Evolutionary conservation across 2,329 filamentous ascomycete species (phyloP), one percentile per base, ranked within the genome.

Genomic region (Geosmithia flava): DNA sequence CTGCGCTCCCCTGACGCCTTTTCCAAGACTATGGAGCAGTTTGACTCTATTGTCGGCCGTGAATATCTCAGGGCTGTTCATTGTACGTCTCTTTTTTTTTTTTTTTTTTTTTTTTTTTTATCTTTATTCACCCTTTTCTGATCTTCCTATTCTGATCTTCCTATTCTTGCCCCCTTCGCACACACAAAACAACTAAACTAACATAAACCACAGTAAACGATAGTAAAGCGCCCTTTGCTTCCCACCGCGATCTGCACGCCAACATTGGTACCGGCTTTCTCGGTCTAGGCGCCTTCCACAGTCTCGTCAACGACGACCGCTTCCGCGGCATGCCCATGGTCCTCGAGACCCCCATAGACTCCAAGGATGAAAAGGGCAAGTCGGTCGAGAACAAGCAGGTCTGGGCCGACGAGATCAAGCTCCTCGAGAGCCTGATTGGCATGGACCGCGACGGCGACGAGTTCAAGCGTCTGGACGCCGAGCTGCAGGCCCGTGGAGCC

Each of bases 251-350:
- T 62, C 68, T 97, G 2, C 93, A 98, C 65, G 89, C 91, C 54
- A 97, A 96, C 61, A 97, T 98, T 53, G 93, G 93, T 23, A 94
- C 89, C 0, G 93, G 93, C 1, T 98, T 94, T 60, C 74, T 98
- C 0, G 93, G 93, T 1, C 74, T 98, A 16, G 78, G 86, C 20
- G 86, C 90, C 2, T 98, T 98, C 64, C 87, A 95, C 67, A 87
- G 83, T 59, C 69, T 98, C 51, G 83, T 97, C 72, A 97, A 97
- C 63, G 81, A 88, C 58, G 70, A 75, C 23, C 71, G 79, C 1
- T 85, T 97, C 51, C 77, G 85, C 55, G 80, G 80, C 23, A 66
- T 96, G 57, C 93, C 93, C 3, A 88, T 98, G 80, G 82, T 98
- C 2, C 76, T 98, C 7, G 93, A 98, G 70, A 98, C 93, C n/a